Evolutionary conservation across 768 basidiomycete genomes (phyloP), one percentile per base, ranked within the genome.

Genomic region (Tricholoma matsutake): DNA sequence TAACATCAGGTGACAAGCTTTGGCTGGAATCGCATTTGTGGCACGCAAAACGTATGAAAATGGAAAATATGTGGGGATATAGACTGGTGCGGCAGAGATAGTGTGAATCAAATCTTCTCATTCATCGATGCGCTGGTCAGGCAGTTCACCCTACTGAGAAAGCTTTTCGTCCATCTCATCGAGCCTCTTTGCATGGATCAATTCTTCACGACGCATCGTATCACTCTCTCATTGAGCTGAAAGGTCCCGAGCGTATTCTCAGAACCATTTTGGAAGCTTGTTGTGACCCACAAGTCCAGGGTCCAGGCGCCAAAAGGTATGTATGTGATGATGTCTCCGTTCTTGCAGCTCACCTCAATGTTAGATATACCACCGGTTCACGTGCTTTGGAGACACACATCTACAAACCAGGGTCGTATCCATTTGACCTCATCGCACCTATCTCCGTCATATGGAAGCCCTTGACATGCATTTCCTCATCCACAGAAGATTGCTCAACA

Each of bases 11-110:
- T 31, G 82, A 91, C 64, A 98, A 98, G 72, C 77, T 82, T 11
- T 98, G 96, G 96, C 84, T 99, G 0, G 94, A 96, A 70, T 96
- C 95, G 5, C 97, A 99, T 71, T 75, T 98, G 18, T 98, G 95
- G 94, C 96, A 98, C 67, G 92, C 95, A 1, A 98, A 98, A 74
- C 85, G 97, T 6, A 96, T 96, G 87, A 86, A 89, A 63, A 98
- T 98, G 96, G 83, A 88, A 65, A 88, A 87, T 63, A 81, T 92
- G 73, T 98, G 95, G 95, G 94, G 93, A 0, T 94, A 93, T 71
- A 82, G 93, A 65, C 78, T 99, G 57, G 94, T 93, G 29, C 20
- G 82, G 32, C 69, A 49, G 20, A 39, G 29, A 22, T 6, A 37
- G 37, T 25, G 18, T 37, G 14, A 2, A 32, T 16, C 51, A 13